Conservation (phyloP, 2,329 filamentous ascomycete genomes). For the Diplocarpon rosae region DNA sequence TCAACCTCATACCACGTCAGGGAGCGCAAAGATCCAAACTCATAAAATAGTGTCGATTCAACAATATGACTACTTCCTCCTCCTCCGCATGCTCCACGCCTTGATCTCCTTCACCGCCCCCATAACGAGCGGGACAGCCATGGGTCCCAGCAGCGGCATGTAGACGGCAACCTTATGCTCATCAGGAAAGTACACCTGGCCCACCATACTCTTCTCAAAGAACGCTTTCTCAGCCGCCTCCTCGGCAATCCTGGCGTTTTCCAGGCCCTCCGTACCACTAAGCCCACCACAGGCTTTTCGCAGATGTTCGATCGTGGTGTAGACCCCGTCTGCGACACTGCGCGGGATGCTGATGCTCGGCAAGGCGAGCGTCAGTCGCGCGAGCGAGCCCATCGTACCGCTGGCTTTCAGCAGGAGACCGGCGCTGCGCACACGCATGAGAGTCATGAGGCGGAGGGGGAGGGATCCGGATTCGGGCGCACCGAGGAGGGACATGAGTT, state of each 20-base stretch:
- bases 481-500: constrained; percentile 79
- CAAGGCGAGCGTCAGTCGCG: constrained; percentile 71
- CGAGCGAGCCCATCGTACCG: constrained; percentile 85
- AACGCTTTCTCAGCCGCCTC: constrained; percentile 86
- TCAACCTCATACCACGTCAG: too few species aligned
- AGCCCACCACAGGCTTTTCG: constrained; percentile 65
- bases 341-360: constrained; percentile 85
- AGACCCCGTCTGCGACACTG: constrained; percentile 75
- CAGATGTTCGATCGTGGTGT: constrained; percentile 67
- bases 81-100: constrained; percentile 26
- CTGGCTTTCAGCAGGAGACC: constrained; percentile 81
- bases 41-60: neutral
- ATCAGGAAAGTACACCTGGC: constrained; percentile 95
- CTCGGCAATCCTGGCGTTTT: constrained; percentile 76
- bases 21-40: neutral
- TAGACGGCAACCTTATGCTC: constrained; percentile 98
- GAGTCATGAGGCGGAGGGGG: constrained; percentile 71
- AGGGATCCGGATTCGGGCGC: constrained; percentile 75
- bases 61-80: neutral
- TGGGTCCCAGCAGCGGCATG: constrained; percentile 76
- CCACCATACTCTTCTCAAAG: constrained; percentile 98
- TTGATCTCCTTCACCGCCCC: constrained; percentile 72
- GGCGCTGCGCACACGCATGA: constrained; percentile 75
- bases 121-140: constrained; percentile 82
- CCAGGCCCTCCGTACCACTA: constrained; percentile 54